Evolutionary conservation across 2,329 filamentous ascomycete genomes (phyloP), one percentile per base, ranked within the genome.

Genomic region (Knufia fluminis): DNA sequence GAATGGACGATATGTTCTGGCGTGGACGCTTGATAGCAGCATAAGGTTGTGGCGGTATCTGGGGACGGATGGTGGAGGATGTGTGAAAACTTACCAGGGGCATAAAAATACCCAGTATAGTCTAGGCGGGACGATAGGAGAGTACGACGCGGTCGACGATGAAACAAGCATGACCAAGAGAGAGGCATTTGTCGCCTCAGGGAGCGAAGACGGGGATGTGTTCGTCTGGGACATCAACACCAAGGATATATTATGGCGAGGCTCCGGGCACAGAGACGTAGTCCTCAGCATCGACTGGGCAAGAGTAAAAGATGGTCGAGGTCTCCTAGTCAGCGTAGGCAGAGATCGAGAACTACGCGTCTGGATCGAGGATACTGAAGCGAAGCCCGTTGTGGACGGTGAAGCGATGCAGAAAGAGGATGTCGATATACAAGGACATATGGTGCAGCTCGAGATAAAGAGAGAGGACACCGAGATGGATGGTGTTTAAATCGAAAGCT

Each of bases 61-160:
- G 7, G 81, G 88, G 32, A 31, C 45, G 19, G 39, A 42, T 22
- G 46, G 39, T 4, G 91, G 91, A 6, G 81, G 82, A 23, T 92
- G 92, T 59, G 84, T 95, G 61, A 98, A 98, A 74, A 98, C 92
- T 12, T 98, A 97, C 67, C 89, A 96, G 64, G 92, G 92, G 0
- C 92, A 97, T 62, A 70, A 73, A 48, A 98, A 98, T 65, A 75
- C 80, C 48, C 83, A 83, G 53, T 97, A 85, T 67, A 91, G 87
- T 56, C 75, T 97, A n/a, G 80, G 80, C 2, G 87, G 89, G 3
- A 83, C 83, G 35, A 96, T 97, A 62, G 90, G 87, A 10, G 75
- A 79, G 1, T 83, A 84, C 54, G 39, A 58, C 61, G 19, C 54
- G 57, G 12, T 23, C 4, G 43, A 45, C 31, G 46, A 45, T 17